Conservation (phyloP, 129 eudicot genomes). For the Pseudognaphalium luteoalbum region DNA sequence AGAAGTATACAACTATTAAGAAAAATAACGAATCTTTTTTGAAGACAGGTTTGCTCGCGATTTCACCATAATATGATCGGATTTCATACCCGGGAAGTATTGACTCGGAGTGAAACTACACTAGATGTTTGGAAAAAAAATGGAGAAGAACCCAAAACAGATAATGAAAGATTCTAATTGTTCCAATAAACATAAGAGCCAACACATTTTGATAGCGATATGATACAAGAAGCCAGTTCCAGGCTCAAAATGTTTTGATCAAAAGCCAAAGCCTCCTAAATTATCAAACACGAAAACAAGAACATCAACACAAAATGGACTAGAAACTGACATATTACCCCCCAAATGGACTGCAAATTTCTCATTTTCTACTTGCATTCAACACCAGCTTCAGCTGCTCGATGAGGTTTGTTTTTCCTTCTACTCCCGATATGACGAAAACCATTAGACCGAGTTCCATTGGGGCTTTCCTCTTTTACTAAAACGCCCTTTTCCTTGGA, state of each 20-base stretch:
- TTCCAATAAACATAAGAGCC: neutral
- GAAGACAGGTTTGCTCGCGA: too few species aligned
- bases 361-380: slow-evolving; percentile 52
- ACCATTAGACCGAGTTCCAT: slow-evolving; percentile 50
- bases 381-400: slow-evolving; percentile 86
- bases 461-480: slow-evolving; percentile 45
- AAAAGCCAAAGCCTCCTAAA: slow-evolving; percentile 10
- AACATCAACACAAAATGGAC: slow-evolving; percentile 26
- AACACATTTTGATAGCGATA: neutral
- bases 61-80: neutral
- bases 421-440: slow-evolving; percentile 68
- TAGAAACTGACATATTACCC: slow-evolving; percentile 11
- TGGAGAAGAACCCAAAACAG: slow-evolving; percentile 14
- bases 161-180: neutral
- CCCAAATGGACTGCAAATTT: slow-evolving; percentile 13
- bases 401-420: slow-evolving; percentile 77
- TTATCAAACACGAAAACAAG: slow-evolving; percentile 13
- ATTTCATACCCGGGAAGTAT: neutral
- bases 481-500: slow-evolving; percentile 44
- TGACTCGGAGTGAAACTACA: neutral
- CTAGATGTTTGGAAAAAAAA: neutral
- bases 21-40: neutral
- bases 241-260: slow-evolving; percentile 21
- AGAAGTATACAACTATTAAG: neutral
- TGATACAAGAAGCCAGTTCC: slow-evolving; percentile 21